Conservation (phyloP, 148 eudicot species). For the Polygonum aviculare region DNA sequence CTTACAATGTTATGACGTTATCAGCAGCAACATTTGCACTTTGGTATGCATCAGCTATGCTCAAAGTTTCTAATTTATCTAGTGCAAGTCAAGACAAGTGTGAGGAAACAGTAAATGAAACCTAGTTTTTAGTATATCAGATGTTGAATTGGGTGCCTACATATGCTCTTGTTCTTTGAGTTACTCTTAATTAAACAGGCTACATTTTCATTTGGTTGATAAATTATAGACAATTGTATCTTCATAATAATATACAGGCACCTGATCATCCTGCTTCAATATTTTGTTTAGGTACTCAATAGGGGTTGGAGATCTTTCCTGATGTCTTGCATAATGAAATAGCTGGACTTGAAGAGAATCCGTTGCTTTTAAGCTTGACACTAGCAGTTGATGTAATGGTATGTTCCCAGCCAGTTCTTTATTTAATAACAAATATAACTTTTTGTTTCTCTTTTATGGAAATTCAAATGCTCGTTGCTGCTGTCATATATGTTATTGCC, state of each 20-base stretch:
- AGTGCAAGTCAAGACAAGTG: not conserved
- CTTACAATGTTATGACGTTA: slow-evolving; percentile 71
- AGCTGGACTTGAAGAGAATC: slow-evolving; percentile 84
- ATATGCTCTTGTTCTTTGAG: not conserved
- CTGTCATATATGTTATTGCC: not conserved
- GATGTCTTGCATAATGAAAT: slow-evolving; percentile 92
- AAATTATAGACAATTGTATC: not conserved
- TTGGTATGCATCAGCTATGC: slow-evolving; percentile 39
- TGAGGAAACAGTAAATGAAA: not conserved
- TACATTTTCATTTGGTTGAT: not conserved
- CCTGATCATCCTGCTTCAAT: not conserved
- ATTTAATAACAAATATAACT: not conserved
- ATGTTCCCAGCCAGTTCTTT: slow-evolving; percentile 21
- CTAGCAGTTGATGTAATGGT: slow-evolving; percentile 95
- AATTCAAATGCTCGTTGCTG: not conserved
- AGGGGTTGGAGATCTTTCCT: slow-evolving; percentile 63
- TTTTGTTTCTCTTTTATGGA: not conserved
- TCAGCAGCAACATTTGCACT: slow-evolving; percentile 85
- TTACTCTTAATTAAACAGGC: not conserved
- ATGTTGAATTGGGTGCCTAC: not conserved
- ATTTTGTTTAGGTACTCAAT: slow-evolving; percentile 43
- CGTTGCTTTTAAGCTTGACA: slow-evolving; percentile 82
- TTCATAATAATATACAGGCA: not conserved
- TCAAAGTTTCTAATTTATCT: not conserved
- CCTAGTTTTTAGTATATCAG: not conserved